Base-by-base conservation (phyloP, 2,329 filamentous ascomycete genomes). In the Knufia fluminis region DNA sequence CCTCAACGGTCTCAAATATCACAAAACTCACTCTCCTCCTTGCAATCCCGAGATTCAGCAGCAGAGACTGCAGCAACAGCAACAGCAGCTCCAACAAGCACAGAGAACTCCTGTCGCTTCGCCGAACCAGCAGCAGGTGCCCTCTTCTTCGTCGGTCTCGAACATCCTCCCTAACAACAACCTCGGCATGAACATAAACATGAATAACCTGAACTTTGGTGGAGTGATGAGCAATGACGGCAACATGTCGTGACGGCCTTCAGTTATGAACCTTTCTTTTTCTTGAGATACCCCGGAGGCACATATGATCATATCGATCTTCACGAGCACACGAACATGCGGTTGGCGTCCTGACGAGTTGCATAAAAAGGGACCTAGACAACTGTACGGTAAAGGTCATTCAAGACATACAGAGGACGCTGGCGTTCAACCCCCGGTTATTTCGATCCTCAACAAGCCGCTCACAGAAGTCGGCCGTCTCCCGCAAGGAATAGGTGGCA, bases 1-100 rank as follows among this genome's bases (percentile, higher is more conserved):
- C 64, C 69, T 98, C 53, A 98, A 98, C 68, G 92, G 92, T 4
- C 78, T 98, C 54, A 98, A 98, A 80, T 98, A 98, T 64, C 81
- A 85, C 71, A 87, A 86, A 67, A 80, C 83, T 55, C 85, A 96
- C 66, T 92, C 88, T 10, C 84, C 88, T 20, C 85, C 85, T 47
- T 96, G 90, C 72, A 94, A 94, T 62, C 88, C 89, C 0, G 89
- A 95, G 54, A 79, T 84, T 17, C 33, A 39, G 45, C 45, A 48
- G 26, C 45, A 48, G 33, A 14, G 45, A 48, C 20, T 40, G 4
- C 45, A 48, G 24, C 44, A 46, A 19, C 44, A 46, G 32, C 45
- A 48, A 28, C 35, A 39, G 31, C 28, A 45, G 28, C 28, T 36
- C 10, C 43, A 36, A 24, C 45, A 48, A 31, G n/a, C 20, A 28